Conservation (phyloP, 176 grass and related monocot species). For the Thalia dealbata region DNA sequence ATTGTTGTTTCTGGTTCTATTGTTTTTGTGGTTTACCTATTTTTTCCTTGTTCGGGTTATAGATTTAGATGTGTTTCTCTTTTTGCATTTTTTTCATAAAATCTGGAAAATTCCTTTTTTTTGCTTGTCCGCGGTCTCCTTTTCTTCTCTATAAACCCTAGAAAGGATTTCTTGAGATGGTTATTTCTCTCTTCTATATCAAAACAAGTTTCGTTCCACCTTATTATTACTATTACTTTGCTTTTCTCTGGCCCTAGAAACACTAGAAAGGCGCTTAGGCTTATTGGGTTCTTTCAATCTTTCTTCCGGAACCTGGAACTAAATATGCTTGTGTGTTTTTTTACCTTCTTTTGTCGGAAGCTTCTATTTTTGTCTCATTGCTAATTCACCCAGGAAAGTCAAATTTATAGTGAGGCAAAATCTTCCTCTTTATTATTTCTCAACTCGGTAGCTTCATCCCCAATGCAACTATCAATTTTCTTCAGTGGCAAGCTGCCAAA, state of each 20-base stretch:
- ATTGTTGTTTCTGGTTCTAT: not conserved
- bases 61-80: too few relatives aligned
- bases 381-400: not conserved
- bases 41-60: not conserved
- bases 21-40: not conserved
- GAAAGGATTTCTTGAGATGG: not conserved
- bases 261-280: not conserved
- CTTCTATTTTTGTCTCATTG: too few relatives aligned
- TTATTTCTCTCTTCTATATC: not conserved
- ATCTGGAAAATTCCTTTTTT: not conserved
- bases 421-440: not conserved
- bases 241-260: not conserved
- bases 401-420: not conserved
- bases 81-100: not conserved
- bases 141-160: slow-evolving; percentile 1
- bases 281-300: not conserved
- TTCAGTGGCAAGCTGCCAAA: not conserved
- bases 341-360: not conserved
- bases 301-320: not conserved
- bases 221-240: not conserved
- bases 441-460: not conserved
- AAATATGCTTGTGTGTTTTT: not conserved
- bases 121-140: not conserved
- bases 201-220: too few relatives aligned
- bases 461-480: not conserved